phyloP scores from a whole-genome alignment of 441 rosid genomes.

The Gossypium laxum region DNA sequence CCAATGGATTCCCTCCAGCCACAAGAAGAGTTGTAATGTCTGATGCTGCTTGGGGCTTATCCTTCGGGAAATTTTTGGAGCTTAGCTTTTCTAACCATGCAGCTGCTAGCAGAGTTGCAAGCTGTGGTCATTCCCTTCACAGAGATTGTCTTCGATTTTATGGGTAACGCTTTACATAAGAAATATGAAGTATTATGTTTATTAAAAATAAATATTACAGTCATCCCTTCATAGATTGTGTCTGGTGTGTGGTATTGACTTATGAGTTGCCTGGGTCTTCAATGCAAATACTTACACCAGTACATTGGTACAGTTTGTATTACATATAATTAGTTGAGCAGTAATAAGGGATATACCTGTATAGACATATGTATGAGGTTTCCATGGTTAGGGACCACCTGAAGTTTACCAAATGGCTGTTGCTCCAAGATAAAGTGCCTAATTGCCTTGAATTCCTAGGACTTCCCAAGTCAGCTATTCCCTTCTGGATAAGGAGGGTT shows the following conservation, averaged over 20 bases:
- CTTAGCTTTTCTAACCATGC: conserved; percentile 79
- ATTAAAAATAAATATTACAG: not conserved
- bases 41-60: conserved; percentile 76
- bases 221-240: not conserved
- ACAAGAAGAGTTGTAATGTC: conserved; percentile 71
- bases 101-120: conserved; percentile 77
- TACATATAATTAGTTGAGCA: not conserved
- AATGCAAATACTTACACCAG: not conserved
- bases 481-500: conserved; percentile 4
- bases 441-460: not conserved
- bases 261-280: conserved; percentile 3
- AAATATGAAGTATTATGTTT: not conserved
- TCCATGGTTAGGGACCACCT: not conserved
- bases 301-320: not conserved
- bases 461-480: not conserved
- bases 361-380: not conserved
- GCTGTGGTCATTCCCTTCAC: conserved; percentile 78
- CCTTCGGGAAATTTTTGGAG: conserved; percentile 76
- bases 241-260: not conserved
- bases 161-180: conserved; percentile 38
- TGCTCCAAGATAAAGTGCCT: not conserved
- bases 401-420: not conserved
- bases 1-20: conserved; percentile 61
- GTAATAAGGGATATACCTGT: not conserved
- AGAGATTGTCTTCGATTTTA: conserved; percentile 80